Evolutionary conservation across 176 grass and related monocot species (phyloP), one percentile per base, ranked within the genome.

Genomic region (maize (Zea mays)): DNA sequence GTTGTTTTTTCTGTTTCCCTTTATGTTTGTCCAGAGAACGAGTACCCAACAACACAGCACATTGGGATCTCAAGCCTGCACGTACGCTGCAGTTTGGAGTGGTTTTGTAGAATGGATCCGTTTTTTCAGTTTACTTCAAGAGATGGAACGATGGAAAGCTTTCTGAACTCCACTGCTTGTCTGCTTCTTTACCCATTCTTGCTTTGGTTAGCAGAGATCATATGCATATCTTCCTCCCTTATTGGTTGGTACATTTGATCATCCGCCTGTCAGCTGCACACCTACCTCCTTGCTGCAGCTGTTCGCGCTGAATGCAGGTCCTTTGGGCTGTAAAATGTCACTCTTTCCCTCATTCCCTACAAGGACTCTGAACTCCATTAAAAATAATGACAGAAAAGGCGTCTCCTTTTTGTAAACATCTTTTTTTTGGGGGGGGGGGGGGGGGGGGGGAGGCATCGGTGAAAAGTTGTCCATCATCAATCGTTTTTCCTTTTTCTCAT

Each of bases 1-100:
- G 27, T 27, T 27, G 27, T 27, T 27, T 27, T 27, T 27, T 27
- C 27, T 27, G 27, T 27, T 27, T 27, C 27, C 27, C 27, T 27
- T 27, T 27, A 41, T 41, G 5, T 13, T 37, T 37, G 14, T 21
- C 16, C 11, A 38, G 62, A n/a, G 7, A 44, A 65, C 60, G 11
- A 75, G 5, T 44, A 41, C 15, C 40, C 60, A 27, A 27, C 27
- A 27, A 27, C 13, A 33, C 65, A 65, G 39, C 13, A 33, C 65
- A 65, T 72, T 77, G 17, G 67, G 73, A 65, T 82, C 73, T 77
- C n/a, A 41, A 58, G 14, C 15, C 76, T 52, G 69, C 45, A 62
- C n/a, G n/a, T n/a, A n/a, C 58, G 7, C 49, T 73, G 61, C 68
- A 52, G 55, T 74, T 73, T 49, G 27, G 27, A 27, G 27, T 27